Percentiles rank a stretch among this genome's conserved stretches.
These are phyloP conservation scores for Cytospora piceae DNA, from an alignment of 2,329 filamentous ascomycete genomes.

Conservation along the genomic window DNA sequence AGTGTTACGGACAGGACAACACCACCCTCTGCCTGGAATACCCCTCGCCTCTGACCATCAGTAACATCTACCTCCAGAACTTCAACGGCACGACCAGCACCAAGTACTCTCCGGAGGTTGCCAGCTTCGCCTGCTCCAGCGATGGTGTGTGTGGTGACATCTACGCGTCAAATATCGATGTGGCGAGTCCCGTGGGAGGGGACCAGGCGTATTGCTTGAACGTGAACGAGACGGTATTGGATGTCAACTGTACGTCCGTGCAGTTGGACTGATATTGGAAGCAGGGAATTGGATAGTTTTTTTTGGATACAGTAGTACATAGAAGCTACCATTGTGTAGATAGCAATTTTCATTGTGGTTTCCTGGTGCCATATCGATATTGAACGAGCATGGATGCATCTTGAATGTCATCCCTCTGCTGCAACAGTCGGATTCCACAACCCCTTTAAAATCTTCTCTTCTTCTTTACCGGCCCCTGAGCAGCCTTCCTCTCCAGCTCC, in stretches of 20 bases:
- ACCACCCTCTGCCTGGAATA: conserved; percentile 62
- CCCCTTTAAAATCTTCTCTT: conserved; percentile 55
- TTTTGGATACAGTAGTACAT: conserved; percentile 13
- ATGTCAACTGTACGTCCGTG: conserved; percentile 33
- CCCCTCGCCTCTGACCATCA: conserved; percentile 58
- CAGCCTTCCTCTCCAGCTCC: conserved; percentile 54
- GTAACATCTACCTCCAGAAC: conserved; percentile 56
- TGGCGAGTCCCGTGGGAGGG: conserved; percentile 34
- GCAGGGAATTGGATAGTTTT: conserved; percentile 2
- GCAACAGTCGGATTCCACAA: not conserved
- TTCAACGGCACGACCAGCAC: conserved; percentile 51
- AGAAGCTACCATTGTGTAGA: conserved; percentile 2
- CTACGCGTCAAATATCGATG: conserved; percentile 34
- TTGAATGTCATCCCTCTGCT: no score
- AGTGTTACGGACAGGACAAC: conserved; percentile 56
- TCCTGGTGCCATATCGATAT: not conserved
- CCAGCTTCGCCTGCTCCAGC: conserved; percentile 36
- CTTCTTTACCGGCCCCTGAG: conserved; percentile 57
- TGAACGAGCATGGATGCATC: not conserved
- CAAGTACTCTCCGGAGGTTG: conserved; percentile 36
- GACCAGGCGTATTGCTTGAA: conserved; percentile 36
- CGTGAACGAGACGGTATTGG: conserved; percentile 32
- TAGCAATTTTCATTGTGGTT: not conserved
- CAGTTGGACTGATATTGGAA: conserved; percentile 16
- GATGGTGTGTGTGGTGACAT: conserved; percentile 34